These are phyloP conservation scores for Verticillium albo-atrum DNA, from an alignment of 2,329 filamentous ascomycete genomes.

Conservation along the genomic window DNA sequence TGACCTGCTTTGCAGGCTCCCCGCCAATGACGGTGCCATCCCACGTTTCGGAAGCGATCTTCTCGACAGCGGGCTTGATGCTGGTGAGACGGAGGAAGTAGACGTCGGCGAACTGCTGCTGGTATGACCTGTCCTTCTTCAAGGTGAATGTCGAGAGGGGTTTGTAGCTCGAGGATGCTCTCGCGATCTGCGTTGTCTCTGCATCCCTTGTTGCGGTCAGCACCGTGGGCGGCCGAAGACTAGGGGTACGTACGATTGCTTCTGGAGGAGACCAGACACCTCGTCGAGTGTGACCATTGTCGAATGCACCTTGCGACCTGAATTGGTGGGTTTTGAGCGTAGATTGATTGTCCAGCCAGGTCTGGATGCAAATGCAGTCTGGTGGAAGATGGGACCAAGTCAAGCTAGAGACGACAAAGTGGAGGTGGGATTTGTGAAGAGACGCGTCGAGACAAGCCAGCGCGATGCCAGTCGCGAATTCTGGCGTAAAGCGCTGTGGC, in stretches of 20 bases:
- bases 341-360: neutral
- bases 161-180: slow-evolving; percentile 59
- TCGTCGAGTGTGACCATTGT: slow-evolving; percentile 40
- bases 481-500: slow-evolving; percentile 24
- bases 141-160: slow-evolving; percentile 73
- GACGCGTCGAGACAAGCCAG: slow-evolving; percentile 5
- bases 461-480: slow-evolving; percentile 21
- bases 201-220: slow-evolving; percentile 20
- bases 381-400: neutral
- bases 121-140: slow-evolving; percentile 68
- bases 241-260: slow-evolving; percentile 38
- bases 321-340: neutral
- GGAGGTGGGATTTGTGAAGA: slow-evolving; percentile 8
- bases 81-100: slow-evolving; percentile 89
- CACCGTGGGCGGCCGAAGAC: neutral
- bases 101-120: slow-evolving; percentile 96
- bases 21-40: slow-evolving; percentile 71
- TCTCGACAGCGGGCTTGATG: slow-evolving; percentile 79
- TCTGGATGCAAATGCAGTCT: neutral
- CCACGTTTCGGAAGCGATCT: slow-evolving; percentile 72
- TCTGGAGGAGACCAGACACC: slow-evolving; percentile 39
- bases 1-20: slow-evolving; percentile 70
- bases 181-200: slow-evolving; percentile 33
- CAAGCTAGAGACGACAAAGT: neutral
- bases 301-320: neutral